Percentiles rank a stretch among this genome's conserved stretches.
Conservation (phyloP, 2,329 filamentous ascomycete species). For the Colletotrichum tofieldiae region DNA sequence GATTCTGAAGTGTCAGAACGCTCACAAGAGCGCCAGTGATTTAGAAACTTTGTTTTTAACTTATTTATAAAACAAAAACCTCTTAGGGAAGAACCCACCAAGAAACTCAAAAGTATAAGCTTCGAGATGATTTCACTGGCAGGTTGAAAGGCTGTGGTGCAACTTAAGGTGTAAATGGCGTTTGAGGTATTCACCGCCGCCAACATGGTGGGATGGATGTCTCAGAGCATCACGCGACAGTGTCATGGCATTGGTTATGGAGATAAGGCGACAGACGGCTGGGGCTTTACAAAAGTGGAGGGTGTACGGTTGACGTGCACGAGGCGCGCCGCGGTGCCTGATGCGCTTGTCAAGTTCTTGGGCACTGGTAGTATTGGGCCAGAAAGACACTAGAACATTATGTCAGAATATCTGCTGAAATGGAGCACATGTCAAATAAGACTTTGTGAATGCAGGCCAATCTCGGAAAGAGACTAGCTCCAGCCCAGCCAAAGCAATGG, state of each 20-base stretch:
- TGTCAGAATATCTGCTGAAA: background rate
- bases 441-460: background rate
- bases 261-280: conserved; percentile 24
- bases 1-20: too few species aligned
- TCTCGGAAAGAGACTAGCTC: background rate
- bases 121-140: background rate
- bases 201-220: conserved; percentile 32
- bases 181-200: conserved; percentile 33
- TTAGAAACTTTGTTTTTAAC: background rate
- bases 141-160: background rate
- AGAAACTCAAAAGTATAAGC: too few species aligned
- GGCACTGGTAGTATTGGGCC: background rate
- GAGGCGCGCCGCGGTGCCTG: background rate
- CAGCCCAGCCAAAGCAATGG: background rate
- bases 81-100: too few species aligned
- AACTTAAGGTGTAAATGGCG: conserved; percentile 30
- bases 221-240: conserved; percentile 33
- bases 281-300: conserved; percentile 11
- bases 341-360: background rate
- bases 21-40: too few species aligned
- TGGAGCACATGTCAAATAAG: background rate
- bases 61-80: too few species aligned
- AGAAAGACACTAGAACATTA: background rate
- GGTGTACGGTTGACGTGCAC: conserved; percentile 9
- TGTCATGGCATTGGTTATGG: conserved; percentile 15